Evolutionary conservation across 495 filamentous ascomycete species (phyloP), one percentile per base, ranked within the genome.

Genomic region (Aspergillus leporis): DNA sequence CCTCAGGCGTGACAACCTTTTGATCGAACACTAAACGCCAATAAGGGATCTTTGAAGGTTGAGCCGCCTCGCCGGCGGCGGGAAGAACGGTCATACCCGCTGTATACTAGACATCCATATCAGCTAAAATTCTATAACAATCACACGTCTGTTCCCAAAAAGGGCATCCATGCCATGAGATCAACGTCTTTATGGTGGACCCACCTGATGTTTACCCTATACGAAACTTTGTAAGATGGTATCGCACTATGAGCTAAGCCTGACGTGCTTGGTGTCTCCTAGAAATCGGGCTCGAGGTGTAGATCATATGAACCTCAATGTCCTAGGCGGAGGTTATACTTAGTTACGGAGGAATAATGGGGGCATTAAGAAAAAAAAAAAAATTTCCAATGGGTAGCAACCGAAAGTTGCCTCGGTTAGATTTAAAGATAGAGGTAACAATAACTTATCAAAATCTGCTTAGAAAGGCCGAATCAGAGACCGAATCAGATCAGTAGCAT

Each of bases 1-100:
- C 79, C 58, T 75, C 76, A n/a, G 68, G 62, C 3, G 78, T 83
- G 41, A 83, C 59, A 51, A 78, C 68, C 51, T 78, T 75, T 57
- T 84, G 80, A 23, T 81, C 77, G 30, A 73, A 66, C 12, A 85
- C 54, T 2, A 78, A 61, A n/a, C 61, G 67, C 71, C 71, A 77
- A 34, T 67, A 73, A 16, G 70, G 64, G 31, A 75, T 72, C 38
- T 64, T 66, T 36, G 71, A 67, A 5, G 68, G 69, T 5, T 41
- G 45, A n/a, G 62, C 54, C 18, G 55, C 30, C 63, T 70, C 70
- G 30, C 60, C 63, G 43, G 18, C 38, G 53, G 21, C 48, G 22
- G 25, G 13, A 0, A 36, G 13, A 22, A 19, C 38, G 9, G 53
- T 48, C 53, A 56, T 56, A 9, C 52, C 36, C 28, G 46, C 19